Base-by-base conservation (phyloP, 805 yeast genomes). In the Komagataella mondaviorum region DNA sequence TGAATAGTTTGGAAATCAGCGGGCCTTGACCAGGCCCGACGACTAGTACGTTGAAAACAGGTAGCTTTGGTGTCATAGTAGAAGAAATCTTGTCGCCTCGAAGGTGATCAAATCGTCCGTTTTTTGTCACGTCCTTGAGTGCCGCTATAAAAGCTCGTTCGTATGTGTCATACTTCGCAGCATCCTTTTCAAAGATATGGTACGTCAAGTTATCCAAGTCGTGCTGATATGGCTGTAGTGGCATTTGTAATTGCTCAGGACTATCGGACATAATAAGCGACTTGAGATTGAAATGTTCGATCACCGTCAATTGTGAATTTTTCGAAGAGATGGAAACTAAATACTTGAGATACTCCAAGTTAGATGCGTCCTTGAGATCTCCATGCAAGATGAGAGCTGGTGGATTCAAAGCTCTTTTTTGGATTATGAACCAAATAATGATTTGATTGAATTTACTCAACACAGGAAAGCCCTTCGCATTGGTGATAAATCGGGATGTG, bases 21-120 rank as follows among this genome's bases (percentile, higher is more conserved):
- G 91, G 90, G 1, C 97, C 97, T 47, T 88, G 69, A 1, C 97
- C 97, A 0, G 96, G 93, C 0, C 97, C 97, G 2, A 85, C 80
- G 2, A 90, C 74, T 3, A 85, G 72, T 6, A 86, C 66, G 8
- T 67, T 66, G 23, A 72, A 55, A 7, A 49, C 22, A 48, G 12
- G 7, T 20, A 20, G 36, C 30, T 20, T 22, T 36, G 18, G 45
- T 48, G 10, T 2, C 14, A 20, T 18, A 12, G 10, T 17, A 2
- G 46, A 8, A 17, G 16, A 16, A 20, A 16, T 17, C n/a, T 14
- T 8, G 10, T 10, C 44, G 2, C 57, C 61, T 56, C 56, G 10
- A 60, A 30, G 48, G 46, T 57, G 60, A n/a, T 54, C 54, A 48
- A 61, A 62, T 39, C 49, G 12, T 52, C 45, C 4, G 53, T 18